Conservation (phyloP, 768 basidiomycete species). For the Hygrophorus russula region DNA sequence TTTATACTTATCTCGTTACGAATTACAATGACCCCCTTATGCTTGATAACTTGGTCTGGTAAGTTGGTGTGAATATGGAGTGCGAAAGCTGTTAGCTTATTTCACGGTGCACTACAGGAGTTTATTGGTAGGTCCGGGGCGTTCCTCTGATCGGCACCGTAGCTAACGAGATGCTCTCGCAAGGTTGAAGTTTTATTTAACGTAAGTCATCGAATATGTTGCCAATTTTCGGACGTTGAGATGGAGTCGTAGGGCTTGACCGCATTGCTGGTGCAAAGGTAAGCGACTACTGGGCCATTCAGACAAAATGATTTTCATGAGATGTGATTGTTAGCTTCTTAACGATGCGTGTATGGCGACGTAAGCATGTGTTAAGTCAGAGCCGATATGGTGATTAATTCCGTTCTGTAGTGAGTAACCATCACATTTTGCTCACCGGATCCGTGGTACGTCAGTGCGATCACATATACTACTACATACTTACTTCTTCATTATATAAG, state of each 20-base stretch:
- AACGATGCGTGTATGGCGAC: constrained; percentile 33
- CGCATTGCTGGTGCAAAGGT: constrained; percentile 42
- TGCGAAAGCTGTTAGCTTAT: neutral
- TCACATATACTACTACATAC: constrained; percentile 15
- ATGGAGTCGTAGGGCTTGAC: constrained; percentile 31
- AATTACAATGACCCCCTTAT: constrained; percentile 16
- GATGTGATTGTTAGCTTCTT: constrained; percentile 27
- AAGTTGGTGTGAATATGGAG: neutral
- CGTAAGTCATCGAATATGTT: constrained; percentile 16
- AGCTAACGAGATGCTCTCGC: neutral
- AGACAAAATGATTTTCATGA: neutral
- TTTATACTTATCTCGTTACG: constrained; percentile 37
- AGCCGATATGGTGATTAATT: neutral
- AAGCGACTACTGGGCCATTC: constrained; percentile 5
- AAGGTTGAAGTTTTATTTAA: constrained; percentile 38
- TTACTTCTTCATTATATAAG: constrained; percentile 1
- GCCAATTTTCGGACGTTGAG: neutral
- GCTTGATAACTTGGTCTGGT: constrained; percentile 7
- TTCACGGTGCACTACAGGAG: constrained; percentile 19
- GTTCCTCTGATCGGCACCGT: neutral
- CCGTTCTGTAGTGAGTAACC: constrained; percentile 26
- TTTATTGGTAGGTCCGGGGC: constrained; percentile 21
- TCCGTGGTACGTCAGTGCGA: constrained; percentile 17
- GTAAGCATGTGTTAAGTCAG: constrained; percentile 16
- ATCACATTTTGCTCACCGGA: constrained; percentile 14